Conservation (phyloP, 2,329 filamentous ascomycete species). For the Rasamsonia emersonii region DNA sequence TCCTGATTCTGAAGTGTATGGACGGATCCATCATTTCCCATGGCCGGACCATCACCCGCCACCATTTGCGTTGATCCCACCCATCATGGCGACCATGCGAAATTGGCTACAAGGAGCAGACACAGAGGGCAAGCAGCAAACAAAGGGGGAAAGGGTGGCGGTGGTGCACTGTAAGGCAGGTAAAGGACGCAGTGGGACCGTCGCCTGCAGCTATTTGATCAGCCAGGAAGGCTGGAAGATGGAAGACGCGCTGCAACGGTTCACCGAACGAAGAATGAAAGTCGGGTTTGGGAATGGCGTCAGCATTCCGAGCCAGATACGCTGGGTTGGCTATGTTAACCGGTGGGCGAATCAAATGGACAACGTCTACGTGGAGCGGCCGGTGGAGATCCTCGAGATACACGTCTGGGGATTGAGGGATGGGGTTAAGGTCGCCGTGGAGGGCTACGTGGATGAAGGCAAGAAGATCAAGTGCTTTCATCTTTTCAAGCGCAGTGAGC, state of each 20-base stretch:
- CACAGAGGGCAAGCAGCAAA: conserved; percentile 15
- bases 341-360: conserved; percentile 64
- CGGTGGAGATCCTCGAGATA: conserved; percentile 77
- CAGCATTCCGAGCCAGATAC: conserved; percentile 83
- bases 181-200: conserved; percentile 84
- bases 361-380: conserved; percentile 73
- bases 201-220: conserved; percentile 82
- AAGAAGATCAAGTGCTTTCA: conserved; percentile 78
- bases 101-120: conserved; percentile 60
- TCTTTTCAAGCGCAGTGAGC: conserved; percentile 64
- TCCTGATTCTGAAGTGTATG: conserved; percentile 79
- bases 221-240: conserved; percentile 67
- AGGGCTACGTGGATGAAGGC: conserved; percentile 82
- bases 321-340: conserved; percentile 83
- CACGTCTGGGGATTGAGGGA: conserved; percentile 83
- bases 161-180: conserved; percentile 97
- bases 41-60: conserved; percentile 97
- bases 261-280: conserved; percentile 81
- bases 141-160: conserved; percentile 53
- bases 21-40: conserved; percentile 79
- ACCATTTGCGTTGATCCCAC: conserved; percentile 78
- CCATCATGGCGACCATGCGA: conserved; percentile 86
- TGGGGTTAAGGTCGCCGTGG: conserved; percentile 78
- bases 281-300: conserved; percentile 82
- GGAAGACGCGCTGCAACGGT: conserved; percentile 55